These are phyloP conservation scores for Jamesozyma hellenica DNA, from an alignment of 805 yeast genomes.

Conservation along the genomic window DNA sequence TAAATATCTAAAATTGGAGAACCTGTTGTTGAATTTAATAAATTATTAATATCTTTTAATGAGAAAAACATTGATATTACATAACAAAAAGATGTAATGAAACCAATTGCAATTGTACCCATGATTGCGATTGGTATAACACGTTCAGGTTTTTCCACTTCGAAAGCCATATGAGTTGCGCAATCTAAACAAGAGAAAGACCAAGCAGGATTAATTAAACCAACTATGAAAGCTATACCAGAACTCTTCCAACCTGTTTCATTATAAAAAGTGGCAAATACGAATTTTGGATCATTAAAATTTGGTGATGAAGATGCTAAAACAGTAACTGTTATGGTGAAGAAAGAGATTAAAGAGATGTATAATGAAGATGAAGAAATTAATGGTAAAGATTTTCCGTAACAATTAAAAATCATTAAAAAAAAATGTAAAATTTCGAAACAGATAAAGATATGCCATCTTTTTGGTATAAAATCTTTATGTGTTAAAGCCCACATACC, in stretches of 20 bases:
- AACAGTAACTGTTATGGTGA: slow-evolving; percentile 46
- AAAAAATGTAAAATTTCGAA: slow-evolving; percentile 40
- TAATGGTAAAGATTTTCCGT: slow-evolving; percentile 43
- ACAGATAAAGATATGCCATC: slow-evolving; percentile 50
- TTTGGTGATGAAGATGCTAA: slow-evolving; percentile 48
- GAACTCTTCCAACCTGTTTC: slow-evolving; percentile 52
- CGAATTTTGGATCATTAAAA: slow-evolving; percentile 45
- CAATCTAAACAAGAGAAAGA: slow-evolving; percentile 60
- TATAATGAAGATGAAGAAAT: slow-evolving; percentile 45
- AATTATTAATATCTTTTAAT: slow-evolving; percentile 42
- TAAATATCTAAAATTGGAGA: slow-evolving; percentile 58
- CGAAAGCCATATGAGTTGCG: slow-evolving; percentile 69
- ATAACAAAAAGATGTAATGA: slow-evolving; percentile 49
- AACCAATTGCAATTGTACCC: slow-evolving; percentile 59
- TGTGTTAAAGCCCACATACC: slow-evolving; percentile 38
- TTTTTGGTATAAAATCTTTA: slow-evolving; percentile 31
- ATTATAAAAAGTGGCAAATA: slow-evolving; percentile 47
- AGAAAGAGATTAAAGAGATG: slow-evolving; percentile 44
- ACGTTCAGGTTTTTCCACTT: slow-evolving; percentile 46
- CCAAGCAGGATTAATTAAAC: slow-evolving; percentile 64
- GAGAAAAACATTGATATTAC: slow-evolving; percentile 52
- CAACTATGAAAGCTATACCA: slow-evolving; percentile 57
- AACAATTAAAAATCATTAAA: slow-evolving; percentile 43
- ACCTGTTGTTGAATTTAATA: slow-evolving; percentile 43
- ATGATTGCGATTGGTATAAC: slow-evolving; percentile 59